Conservation (phyloP, 345 rosid genomes). For the Kernera saxatilis region DNA sequence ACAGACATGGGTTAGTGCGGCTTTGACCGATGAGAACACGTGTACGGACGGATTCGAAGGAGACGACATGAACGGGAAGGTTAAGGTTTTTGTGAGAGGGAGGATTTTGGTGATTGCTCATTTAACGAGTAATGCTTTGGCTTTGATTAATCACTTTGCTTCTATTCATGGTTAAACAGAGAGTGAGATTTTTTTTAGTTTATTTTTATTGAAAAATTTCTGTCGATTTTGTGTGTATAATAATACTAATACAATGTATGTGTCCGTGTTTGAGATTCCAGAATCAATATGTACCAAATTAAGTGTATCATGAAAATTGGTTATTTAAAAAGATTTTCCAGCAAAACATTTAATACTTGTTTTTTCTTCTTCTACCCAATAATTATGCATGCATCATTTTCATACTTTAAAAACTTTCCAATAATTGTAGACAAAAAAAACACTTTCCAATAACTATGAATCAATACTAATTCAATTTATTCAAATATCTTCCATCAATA, state of each 20-base stretch:
- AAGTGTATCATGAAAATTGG: neutral
- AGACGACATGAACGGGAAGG: slow-evolving; percentile 34
- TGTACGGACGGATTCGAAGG: slow-evolving; percentile 67
- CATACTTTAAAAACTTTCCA: neutral
- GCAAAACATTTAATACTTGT: neutral
- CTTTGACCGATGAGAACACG: slow-evolving; percentile 62
- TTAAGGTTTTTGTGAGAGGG: slow-evolving; percentile 35
- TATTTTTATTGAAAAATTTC: neutral
- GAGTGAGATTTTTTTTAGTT: neutral
- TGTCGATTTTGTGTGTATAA: neutral
- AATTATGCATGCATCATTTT: neutral
- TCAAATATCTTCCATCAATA: neutral
- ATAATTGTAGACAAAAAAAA: neutral
- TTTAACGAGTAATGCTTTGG: slow-evolving; percentile 71
- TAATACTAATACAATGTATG: neutral
- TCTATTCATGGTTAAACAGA: slow-evolving; percentile 35
- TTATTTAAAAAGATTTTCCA: neutral
- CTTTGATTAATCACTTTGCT: slow-evolving; percentile 61
- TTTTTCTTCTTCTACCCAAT: neutral
- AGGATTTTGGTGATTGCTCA: slow-evolving; percentile 45
- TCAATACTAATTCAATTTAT: neutral
- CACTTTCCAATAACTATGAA: neutral
- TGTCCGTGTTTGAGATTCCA: neutral
- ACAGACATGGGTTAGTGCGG: slow-evolving; percentile 81
- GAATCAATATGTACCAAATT: slow-evolving; percentile 1